These are phyloP conservation scores for Gentiana macrophylla DNA, from an alignment of 257 asterid genomes.

Conservation along the genomic window DNA sequence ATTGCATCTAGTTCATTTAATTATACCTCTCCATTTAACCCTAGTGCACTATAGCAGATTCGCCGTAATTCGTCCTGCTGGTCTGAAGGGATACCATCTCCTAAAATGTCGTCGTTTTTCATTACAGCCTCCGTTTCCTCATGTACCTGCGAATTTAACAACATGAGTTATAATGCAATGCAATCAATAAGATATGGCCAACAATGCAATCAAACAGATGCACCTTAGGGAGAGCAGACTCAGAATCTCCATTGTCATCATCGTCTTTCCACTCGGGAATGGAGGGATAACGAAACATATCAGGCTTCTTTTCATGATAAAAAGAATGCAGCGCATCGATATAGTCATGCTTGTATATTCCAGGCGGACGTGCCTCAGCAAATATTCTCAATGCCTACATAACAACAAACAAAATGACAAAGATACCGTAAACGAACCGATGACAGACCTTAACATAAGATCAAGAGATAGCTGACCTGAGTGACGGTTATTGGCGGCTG, in stretches of 20 bases:
- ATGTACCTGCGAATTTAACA: constrained; percentile 47
- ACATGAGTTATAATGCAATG: too few species aligned
- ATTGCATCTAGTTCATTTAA: neutral
- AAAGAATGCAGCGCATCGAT: constrained; percentile 69
- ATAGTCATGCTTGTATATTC: constrained; percentile 89
- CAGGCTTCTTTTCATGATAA: constrained; percentile 92
- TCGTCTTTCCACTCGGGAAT: constrained; percentile 87
- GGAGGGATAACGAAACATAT: constrained; percentile 62
- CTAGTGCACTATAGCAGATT: constrained; percentile 66
- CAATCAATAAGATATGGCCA: too few species aligned
- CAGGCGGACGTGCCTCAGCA: constrained; percentile 95
- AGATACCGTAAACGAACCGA: neutral
- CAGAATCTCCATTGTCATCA: constrained; percentile 14
- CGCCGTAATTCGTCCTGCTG: constrained; percentile 64
- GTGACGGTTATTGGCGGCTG: constrained; percentile 50
- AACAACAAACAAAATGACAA: constrained; percentile 1
- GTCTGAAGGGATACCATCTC: constrained; percentile 12
- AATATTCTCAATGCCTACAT: constrained; percentile 71
- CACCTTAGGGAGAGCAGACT: constrained; percentile 41
- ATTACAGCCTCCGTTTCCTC: constrained; percentile 14
- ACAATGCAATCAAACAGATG: neutral
- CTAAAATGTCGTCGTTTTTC: too few species aligned
- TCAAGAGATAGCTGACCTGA: constrained; percentile 42
- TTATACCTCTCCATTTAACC: constrained; percentile 59
- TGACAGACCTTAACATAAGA: neutral